Evolutionary conservation across 805 yeast species (phyloP).

Genomic region (Tetrapisispora taiwanensis): DNA sequence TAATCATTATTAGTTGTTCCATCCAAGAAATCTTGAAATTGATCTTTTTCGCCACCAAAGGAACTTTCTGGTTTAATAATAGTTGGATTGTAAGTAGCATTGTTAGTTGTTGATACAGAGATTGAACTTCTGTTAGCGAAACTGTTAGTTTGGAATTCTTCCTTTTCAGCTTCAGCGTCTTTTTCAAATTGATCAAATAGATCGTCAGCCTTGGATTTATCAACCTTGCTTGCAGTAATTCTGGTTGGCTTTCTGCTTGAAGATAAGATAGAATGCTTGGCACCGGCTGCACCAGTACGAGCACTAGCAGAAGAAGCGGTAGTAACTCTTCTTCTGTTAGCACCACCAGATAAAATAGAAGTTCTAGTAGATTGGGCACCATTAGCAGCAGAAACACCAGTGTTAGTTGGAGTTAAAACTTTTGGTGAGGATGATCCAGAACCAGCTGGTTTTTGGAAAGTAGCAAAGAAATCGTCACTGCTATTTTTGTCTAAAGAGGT

Average conservation of each 20-base stretch:
- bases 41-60: constrained; percentile 6
- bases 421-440: constrained; percentile 24
- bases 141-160: constrained; percentile 33
- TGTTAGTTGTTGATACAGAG: constrained; percentile 29
- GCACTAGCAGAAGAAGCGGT: constrained; percentile 7
- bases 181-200: constrained; percentile 56
- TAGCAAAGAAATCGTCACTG: constrained; percentile 81
- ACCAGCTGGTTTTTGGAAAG: constrained; percentile 76
- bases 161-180: constrained; percentile 76
- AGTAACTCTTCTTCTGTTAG: constrained; percentile 21
- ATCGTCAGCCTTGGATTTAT: constrained; percentile 40
- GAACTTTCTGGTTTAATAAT: constrained; percentile 4
- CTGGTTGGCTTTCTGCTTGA: constrained; percentile 48
- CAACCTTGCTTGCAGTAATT: constrained; percentile 47
- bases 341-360: constrained; percentile 17
- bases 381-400: neutral
- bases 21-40: constrained; percentile 12
- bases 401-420: constrained; percentile 17
- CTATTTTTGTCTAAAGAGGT: constrained; percentile 33
- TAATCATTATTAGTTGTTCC: constrained; percentile 5
- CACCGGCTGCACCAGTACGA: constrained; percentile 16
- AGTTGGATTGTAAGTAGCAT: constrained; percentile 3
- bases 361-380: constrained; percentile 12
- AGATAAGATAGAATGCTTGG: constrained; percentile 39
- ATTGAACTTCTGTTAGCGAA: constrained; percentile 5